Evolutionary conservation across 2,329 filamentous ascomycete species (phyloP), one percentile per base, ranked within the genome.

Genomic region (Alternaria conjuncta): DNA sequence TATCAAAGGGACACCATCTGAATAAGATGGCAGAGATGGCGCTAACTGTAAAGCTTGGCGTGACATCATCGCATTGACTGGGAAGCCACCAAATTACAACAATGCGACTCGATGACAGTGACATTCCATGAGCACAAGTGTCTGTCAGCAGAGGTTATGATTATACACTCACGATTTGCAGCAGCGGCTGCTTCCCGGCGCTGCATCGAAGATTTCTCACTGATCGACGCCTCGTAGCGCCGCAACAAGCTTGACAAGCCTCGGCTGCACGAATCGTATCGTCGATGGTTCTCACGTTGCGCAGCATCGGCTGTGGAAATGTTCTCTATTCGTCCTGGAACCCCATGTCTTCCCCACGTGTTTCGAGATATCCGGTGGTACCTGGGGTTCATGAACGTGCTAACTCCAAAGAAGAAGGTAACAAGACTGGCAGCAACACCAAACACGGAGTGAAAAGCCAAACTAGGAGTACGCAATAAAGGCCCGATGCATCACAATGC

Each of bases 331-430:
- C 51, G 26, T 21, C 43, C 20, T 30, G 20, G 26, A 18, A 28
- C 13, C 30, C n/a, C 25, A 18, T 20, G 23, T 30, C 32, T 47
- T 23, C 43, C 46, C 45, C 57, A 63, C 57, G 56, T 60, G 61
- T 63, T 50, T 54, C 26, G 21, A 49, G 9, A n/a, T 55, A 41
- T n/a, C 32, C 36, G 46, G 36, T 32, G 55, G 54, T 53, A 25
- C 53, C 58, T 55, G 60, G 49, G 45, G 53, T 47, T 46, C 36
- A 41, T 41, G 8, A 41, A 41, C 8, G 36, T 21, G 51, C 67
- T 72, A 72, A 72, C 66, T 63, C 36, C 62, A 32, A 71, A 68
- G 15, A 55, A 71, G 70, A 69, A 73, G 71, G 71, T 73, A 41
- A 41, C 69, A 68, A 64, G 65, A 56, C 60, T 36, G 45, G 13